Evolutionary conservation across 1,139 yeast genomes (phyloP).

Genomic region (Candida sp.): DNA sequence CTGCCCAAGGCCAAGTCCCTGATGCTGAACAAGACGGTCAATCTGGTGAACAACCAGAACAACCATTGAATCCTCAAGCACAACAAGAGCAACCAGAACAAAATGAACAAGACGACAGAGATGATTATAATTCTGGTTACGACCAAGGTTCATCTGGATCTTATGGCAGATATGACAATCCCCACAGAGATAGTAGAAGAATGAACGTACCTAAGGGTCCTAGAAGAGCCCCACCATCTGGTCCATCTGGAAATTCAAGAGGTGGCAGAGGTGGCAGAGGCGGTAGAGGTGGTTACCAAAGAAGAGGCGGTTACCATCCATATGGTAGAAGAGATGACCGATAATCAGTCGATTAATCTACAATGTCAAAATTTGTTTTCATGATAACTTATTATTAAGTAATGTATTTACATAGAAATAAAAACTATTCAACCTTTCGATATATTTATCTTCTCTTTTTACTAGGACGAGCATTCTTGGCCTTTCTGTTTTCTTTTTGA

Average conservation of each 20-base stretch:
- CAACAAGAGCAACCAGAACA: slow-evolving; percentile 29
- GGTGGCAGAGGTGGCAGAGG: slow-evolving; percentile 21
- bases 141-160: slow-evolving; percentile 6
- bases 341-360: not conserved
- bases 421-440: not conserved
- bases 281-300: slow-evolving; percentile 22
- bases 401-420: slow-evolving; percentile 3
- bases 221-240: slow-evolving; percentile 38
- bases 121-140: slow-evolving; percentile 10
- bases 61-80: slow-evolving; percentile 55
- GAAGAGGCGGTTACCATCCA: slow-evolving; percentile 26
- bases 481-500: slow-evolving; percentile 65
- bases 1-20: slow-evolving; percentile 13
- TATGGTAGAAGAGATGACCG: slow-evolving; percentile 19
- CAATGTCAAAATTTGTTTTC: not conserved
- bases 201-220: slow-evolving; percentile 43
- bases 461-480: slow-evolving; percentile 82
- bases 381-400: slow-evolving; percentile 1
- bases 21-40: slow-evolving; percentile 10
- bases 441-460: slow-evolving; percentile 20
- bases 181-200: slow-evolving; percentile 24
- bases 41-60: slow-evolving; percentile 48
- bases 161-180: slow-evolving; percentile 13
- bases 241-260: slow-evolving; percentile 27
- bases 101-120: slow-evolving; percentile 3